Evolutionary conservation across 2,329 filamentous ascomycete species (phyloP), one percentile per base, ranked within the genome.

Genomic region (Xylariaceae sp.): DNA sequence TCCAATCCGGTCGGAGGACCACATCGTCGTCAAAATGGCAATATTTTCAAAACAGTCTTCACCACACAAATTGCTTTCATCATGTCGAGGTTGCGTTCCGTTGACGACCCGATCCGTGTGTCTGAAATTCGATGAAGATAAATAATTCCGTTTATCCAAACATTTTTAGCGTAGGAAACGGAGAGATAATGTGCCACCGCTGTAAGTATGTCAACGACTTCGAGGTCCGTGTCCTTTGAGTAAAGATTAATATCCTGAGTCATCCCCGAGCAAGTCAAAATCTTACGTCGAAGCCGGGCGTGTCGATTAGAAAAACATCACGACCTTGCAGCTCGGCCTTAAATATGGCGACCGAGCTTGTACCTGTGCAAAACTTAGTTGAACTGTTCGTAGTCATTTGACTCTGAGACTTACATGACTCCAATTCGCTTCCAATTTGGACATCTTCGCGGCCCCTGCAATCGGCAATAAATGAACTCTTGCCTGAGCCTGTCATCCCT

Each of bases 101-200:
- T 39, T 6, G 49, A 55, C 11, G 40, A 42, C 14, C 40, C 53
- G 13, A 48, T 48, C 17, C 50, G 6, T 1, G 46, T 50, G 36
- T 53, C 50, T 2, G 50, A 45, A 11, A 53, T 48, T 1, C 42
- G 45, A n/a, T 56, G 53, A 19, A 54, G 39, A 28, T 54, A 53
- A 13, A 53, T 13, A 16, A 56, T 42, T 2, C 53, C 50, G 33
- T 56, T 54, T 6, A 56, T 17, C 13, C 11, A 36, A 6, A 50
- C 17, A 19, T 48, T 45, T 7, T 53, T 47, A 9, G 50, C 28
- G 19, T 54, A 53, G 6, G 50, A 55, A 34, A 45, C 39, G 2
- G 53, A 45, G 17, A 53, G 53, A n/a, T 50, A 50, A 46, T 53
- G 43, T 12, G 45, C 16, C 11, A 52, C 42, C 17, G 49, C 40